Base-by-base conservation (phyloP, 306 rosid genomes). In the Heteromeles arbutifolia region DNA sequence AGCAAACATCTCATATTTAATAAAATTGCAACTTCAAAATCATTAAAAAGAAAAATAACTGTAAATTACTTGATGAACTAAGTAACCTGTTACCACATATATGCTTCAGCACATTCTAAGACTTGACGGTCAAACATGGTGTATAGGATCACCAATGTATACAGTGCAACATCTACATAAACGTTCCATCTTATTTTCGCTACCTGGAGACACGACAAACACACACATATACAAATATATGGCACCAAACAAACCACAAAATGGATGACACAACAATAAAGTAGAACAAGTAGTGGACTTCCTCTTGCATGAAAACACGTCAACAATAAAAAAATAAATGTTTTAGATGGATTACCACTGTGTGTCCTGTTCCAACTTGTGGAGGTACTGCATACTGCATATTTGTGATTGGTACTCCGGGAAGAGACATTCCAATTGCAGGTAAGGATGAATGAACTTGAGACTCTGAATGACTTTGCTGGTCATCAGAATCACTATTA, bases 281-380 rank as follows among this genome's bases (percentile, higher is more conserved):
- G 39, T 29, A 31, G 22, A 29, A 31, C 62, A n/a, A 10, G 62
- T 57, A n/a, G 4, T n/a, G 28, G 15, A 26, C 5, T 64, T 64
- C 68, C 68, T 64, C 28, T 8, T 63, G 26, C 11, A 43, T 6
- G 44, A 43, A 43, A 75, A 69, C 39, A 7, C 5, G 29, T 21
- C 32, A 45, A 61, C 11, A 58, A 67, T 15, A 72, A 22, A 75
- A 43, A 75, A 41, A 67, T n/a, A 32, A 4, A 68, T 11, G 13
- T 24, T 58, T 13, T 72, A 80, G 80, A 65, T 84, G 53, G 5
- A 54, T 79, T 86, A 93, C 98, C 98, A 93, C 61, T 74, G 98
- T 76, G 76, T 81, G 91, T 48, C 85, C 97, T 59, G 92, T 76
- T 81, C 98, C 98, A 81, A 86, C 80, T 76, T 86, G 96, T 1